phyloP scores from a whole-genome alignment of 2,329 filamentous ascomycete genomes.

The Calonectria crousiana region DNA sequence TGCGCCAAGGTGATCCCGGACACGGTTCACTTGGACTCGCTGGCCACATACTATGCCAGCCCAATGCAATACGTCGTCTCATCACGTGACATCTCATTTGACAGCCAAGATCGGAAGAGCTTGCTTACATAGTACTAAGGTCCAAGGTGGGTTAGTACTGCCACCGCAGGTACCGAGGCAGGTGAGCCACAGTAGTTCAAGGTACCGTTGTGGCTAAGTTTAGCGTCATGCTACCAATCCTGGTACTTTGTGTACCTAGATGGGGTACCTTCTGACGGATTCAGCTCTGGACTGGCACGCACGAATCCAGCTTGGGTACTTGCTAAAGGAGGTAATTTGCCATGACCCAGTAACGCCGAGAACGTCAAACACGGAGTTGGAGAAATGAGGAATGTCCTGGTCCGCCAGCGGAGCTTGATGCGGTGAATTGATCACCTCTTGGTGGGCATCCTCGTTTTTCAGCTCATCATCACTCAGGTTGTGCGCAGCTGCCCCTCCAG shows the following conservation, averaged over 20 bases:
- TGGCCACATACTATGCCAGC: conserved; percentile 23
- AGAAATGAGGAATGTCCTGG: neutral
- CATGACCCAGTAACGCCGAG: neutral
- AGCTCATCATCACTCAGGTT: neutral
- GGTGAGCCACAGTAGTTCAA: neutral
- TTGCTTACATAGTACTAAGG: neutral
- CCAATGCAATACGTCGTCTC: conserved; percentile 33
- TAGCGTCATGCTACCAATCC: neutral
- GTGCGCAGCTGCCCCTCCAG: neutral
- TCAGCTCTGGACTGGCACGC: neutral
- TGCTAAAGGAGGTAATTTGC: neutral
- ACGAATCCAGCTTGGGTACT: neutral
- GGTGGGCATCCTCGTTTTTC: neutral
- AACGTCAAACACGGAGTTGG: neutral
- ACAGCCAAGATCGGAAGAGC: neutral
- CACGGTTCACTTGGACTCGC: conserved; percentile 42
- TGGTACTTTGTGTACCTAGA: neutral
- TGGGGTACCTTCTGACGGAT: neutral
- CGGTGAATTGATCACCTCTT: neutral
- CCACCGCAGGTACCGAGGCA: neutral
- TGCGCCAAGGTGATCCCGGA: conserved; percentile 43
- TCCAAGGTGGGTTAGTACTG: neutral
- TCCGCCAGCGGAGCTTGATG: neutral
- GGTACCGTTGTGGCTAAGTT: neutral
- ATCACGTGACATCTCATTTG: conserved; percentile 30